Base-by-base conservation (phyloP, 2,329 filamentous ascomycete species). In the Bisporella sp. region DNA sequence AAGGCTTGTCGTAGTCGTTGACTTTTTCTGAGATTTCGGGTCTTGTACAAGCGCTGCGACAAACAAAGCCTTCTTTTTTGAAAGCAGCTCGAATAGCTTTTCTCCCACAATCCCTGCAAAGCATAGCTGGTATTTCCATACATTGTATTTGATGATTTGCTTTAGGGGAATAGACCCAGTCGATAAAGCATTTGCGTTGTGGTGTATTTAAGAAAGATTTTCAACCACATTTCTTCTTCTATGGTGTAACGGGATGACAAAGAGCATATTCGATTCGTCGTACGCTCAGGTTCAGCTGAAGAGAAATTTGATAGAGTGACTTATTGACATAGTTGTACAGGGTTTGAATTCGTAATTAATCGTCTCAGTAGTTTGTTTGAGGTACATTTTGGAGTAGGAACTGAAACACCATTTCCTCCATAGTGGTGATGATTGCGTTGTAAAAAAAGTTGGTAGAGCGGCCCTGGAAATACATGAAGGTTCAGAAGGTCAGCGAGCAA, bases 151-250 rank as follows among this genome's bases (percentile, higher is more conserved):
- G 33, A 13, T 50, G 37, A 45, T 59, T 59, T 12, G 42, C 21
- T 12, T 41, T 41, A 21, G n/a, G 49, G 6, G 49, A 41, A 30
- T 30, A 54, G 9, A 57, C 50, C 54, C 41, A 57, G 28, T 54
- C 11, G 42, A 59, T 51, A 29, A 59, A 33, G 4, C 45, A 28
- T 39, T 56, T 57, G 5, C 56, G n/a, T 33, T 56, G 44, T 9
- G 33, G 31, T 32, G 49, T 50, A 45, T 49, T 46, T 5, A 59
- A 45, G 2, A 54, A 8, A 21, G 30, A n/a, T 12, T 41, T 50
- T 9, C 50, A 11, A 4, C 53, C 48, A 29, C 32, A 43, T 1
- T 8, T 21, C 1, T 12, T 28, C 32, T 57, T 57, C 50, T 58
- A 45, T 45, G 51, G 51, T 29, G 53, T 58, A 46, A 57, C 31